Evolutionary conservation across 2,329 filamentous ascomycete genomes (phyloP), one percentile per base, ranked within the genome.

Genomic region (Neonectria neomacrospora): DNA sequence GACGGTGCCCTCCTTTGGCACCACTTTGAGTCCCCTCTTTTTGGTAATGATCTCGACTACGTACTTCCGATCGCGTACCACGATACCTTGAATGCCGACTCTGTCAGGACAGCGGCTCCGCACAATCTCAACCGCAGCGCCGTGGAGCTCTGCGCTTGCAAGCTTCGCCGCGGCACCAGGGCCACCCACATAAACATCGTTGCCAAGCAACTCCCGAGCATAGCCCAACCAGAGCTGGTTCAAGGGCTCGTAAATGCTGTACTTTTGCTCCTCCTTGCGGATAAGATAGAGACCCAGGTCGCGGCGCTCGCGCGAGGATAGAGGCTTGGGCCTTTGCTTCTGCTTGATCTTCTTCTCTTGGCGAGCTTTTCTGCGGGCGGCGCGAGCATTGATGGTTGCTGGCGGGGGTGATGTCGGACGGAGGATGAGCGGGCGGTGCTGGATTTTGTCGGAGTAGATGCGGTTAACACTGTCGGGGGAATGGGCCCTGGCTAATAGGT

Each of bases 1-100:
- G 18, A 95, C 84, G 0, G 94, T 95, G 41, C 94, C 90, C 75
- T 97, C 94, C 76, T 99, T 99, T 3, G 96, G 95, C 60, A 98
- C 84, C 42, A 88, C 83, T 81, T 96, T 97, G 45, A 96, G 73
- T 68, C 85, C 82, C 78, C 94, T 85, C 69, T 83, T 85, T 73
- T 78, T 82, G 3, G 93, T 97, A 41, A 98, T 85, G 65, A 99
- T 80, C 77, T 97, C 92, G 78, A 98, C 92, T 1, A 91, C 90
- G 73, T 91, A 95, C 76, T 91, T 93, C 54, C 91, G 90, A 80
- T 99, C 96, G 76, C 92, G 89, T 42, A 97, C 88, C 64, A 98
- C 91, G 71, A 98, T 95, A 16, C 96, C 96, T 71, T 84, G 87
- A 57, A 95, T 79, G 0, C 96, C 95, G 0, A 99, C 94, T 16